Evolutionary conservation across 257 asterid species (phyloP), one percentile per base, ranked within the genome.

Genomic region (Nicotiana paniculata): DNA sequence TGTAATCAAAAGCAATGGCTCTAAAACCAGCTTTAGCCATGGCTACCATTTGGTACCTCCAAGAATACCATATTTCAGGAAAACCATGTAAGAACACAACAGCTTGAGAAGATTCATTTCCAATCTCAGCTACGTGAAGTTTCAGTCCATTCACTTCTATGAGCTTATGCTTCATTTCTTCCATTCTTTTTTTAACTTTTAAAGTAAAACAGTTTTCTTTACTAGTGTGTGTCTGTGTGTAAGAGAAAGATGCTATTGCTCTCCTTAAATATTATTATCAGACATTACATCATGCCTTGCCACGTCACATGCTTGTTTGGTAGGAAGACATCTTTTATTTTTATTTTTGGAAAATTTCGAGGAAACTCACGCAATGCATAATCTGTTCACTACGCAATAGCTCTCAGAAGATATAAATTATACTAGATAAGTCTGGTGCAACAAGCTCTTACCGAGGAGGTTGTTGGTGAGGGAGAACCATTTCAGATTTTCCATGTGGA

Each of bases 1-100:
- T 85, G 86, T 82, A 87, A 81, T 91, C 93, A 15, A 83, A 88
- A 18, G 95, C 89, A 35, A 90, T 83, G 3, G 90, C 95, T 63
- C 91, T 77, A 84, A 72, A 88, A 10, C 93, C 91, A 46, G 93
- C 89, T 3, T 65, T 63, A 66, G 90, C 87, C 32, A 83, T 85
- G 48, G 88, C 86, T 7, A 83, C 48, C 88, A 89, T 85, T 82
- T 85, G 92, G 86, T 89, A 87, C 12, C 92, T 85, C 92, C 92
- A 89, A 10, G 88, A 77, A 85, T 87, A 89, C 92, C 92, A 89
- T 77, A 84, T 86, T 53, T 89, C 92, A 4, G 92, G 90, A 74
- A 89, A 89, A 2, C 92, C 92, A 79, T 89, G 92, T 80, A 89
- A 37, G 88, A 89, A 87, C 3, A 89, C 65, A 43, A 87, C 92